Percentiles rank a stretch among this genome's conserved stretches.
These are phyloP conservation scores for Scutellaria baicalensis DNA, from an alignment of 257 asterid species.

Conservation along the genomic window DNA sequence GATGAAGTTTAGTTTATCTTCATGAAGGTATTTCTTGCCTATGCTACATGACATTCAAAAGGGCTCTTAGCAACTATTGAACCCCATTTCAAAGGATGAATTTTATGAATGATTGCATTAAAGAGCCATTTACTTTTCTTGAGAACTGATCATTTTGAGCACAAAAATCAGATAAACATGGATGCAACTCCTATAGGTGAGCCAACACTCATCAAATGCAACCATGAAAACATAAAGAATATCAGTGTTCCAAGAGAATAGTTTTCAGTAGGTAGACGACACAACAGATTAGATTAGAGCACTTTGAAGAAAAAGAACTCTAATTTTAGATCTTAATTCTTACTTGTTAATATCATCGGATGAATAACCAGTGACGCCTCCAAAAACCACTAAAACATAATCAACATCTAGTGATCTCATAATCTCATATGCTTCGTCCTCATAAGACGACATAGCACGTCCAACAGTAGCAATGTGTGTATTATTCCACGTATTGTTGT, in stretches of 20 bases:
- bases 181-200: neutral
- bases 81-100: neutral
- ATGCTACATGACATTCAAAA: neutral
- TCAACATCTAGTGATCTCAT: constrained; percentile 94
- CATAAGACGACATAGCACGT: constrained; percentile 98
- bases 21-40: neutral
- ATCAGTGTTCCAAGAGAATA: neutral
- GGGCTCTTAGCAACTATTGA: neutral
- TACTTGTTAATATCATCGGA: constrained; percentile 99
- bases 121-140: neutral
- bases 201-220: neutral
- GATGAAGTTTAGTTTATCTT: neutral
- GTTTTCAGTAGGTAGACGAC: neutral
- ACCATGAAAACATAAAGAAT: neutral
- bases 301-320: neutral
- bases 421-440: constrained; percentile 94
- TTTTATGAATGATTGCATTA: neutral
- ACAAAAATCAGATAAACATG: neutral
- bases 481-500: constrained; percentile 98
- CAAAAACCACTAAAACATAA: constrained; percentile 91
- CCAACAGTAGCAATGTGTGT: constrained; percentile 99
- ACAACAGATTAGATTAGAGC: constrained; percentile 2
- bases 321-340: constrained; percentile 20
- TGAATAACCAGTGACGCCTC: constrained; percentile 97
- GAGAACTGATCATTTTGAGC: neutral